Conservation (phyloP, 2,329 filamentous ascomycete genomes). For the Hypoxylon sp. region DNA sequence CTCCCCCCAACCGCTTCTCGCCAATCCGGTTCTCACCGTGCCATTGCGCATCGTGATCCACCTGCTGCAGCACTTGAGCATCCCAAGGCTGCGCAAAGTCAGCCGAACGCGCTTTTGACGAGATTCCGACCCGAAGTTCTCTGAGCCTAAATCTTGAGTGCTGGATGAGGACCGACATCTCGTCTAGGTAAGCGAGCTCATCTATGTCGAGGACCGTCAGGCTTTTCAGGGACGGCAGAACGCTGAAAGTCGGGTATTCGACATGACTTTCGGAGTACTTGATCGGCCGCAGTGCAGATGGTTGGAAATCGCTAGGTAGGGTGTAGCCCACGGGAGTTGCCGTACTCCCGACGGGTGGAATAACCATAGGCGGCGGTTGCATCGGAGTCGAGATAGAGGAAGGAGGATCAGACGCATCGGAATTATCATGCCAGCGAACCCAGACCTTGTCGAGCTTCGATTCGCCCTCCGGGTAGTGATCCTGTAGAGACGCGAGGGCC, state of each 20-base stretch:
- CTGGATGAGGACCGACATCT: conserved; percentile 80
- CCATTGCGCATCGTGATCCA: conserved; percentile 65
- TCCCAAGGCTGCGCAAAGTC: conserved; percentile 71
- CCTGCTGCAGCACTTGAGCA: conserved; percentile 66
- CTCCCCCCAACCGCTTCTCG: conserved; percentile 70
- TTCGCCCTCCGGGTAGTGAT: conserved; percentile 63
- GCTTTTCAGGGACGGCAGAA: conserved; percentile 76
- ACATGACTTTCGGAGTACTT: conserved; percentile 65
- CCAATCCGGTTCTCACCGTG: conserved; percentile 65
- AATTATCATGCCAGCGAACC: conserved; percentile 85
- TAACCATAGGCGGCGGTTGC: conserved; percentile 39
- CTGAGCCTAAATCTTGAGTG: conserved; percentile 70
- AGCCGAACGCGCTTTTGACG: conserved; percentile 53
- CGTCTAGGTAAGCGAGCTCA: conserved; percentile 81
- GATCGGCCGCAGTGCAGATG: conserved; percentile 50
- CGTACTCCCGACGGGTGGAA: conserved; percentile 17
- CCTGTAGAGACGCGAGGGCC: conserved; percentile 74
- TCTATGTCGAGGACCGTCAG: conserved; percentile 83
- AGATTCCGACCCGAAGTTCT: conserved; percentile 78
- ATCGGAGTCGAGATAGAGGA: conserved; percentile 43
- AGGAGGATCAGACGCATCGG: conserved; percentile 52
- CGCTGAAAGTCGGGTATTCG: conserved; percentile 82
- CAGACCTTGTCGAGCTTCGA: conserved; percentile 77
- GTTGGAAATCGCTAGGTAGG: conserved; percentile 41
- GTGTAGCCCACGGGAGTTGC: conserved; percentile 35